A percentile compares a stretch with the other conserved stretches of the same genome.
Conservation (phyloP, 768 basidiomycete species). For the Fomitopsis pulvina region DNA sequence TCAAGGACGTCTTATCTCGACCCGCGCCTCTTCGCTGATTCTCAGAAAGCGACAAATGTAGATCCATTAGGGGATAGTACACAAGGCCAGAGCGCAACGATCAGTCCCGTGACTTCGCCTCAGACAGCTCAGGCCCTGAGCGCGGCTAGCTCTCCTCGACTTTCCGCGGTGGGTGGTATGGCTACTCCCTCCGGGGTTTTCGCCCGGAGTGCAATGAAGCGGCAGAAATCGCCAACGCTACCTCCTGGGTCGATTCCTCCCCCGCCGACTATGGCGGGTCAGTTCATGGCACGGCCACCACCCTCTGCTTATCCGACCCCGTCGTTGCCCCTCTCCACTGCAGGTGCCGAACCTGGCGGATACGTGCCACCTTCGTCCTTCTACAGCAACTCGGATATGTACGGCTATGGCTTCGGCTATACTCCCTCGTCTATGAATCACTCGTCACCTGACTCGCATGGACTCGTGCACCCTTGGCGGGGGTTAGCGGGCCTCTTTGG, state of each 20-base stretch:
- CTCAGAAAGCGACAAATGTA: too few relatives aligned
- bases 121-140: background rate
- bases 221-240: constrained; percentile 12
- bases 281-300: too few relatives aligned
- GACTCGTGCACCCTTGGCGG: constrained; percentile 10
- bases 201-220: constrained; percentile 9
- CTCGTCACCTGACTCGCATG: too few relatives aligned
- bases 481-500: constrained; percentile 6
- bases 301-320: too few relatives aligned
- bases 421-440: too few relatives aligned
- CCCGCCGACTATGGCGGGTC: too few relatives aligned
- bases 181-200: background rate
- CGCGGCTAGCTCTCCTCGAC: background rate
- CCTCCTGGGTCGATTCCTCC: constrained; percentile 5
- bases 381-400: too few relatives aligned
- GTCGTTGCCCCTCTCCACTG: too few relatives aligned
- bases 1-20: background rate
- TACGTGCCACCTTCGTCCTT: too few relatives aligned
- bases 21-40: background rate
- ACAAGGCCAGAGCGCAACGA: background rate
- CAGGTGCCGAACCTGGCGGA: too few relatives aligned
- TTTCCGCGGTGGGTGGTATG: background rate
- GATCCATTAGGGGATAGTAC: too few relatives aligned
- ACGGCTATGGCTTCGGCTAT: too few relatives aligned
- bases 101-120: background rate